phyloP scores from a whole-genome alignment of 352 stramenopile species.

The Nothophytophthora sp. region DNA sequence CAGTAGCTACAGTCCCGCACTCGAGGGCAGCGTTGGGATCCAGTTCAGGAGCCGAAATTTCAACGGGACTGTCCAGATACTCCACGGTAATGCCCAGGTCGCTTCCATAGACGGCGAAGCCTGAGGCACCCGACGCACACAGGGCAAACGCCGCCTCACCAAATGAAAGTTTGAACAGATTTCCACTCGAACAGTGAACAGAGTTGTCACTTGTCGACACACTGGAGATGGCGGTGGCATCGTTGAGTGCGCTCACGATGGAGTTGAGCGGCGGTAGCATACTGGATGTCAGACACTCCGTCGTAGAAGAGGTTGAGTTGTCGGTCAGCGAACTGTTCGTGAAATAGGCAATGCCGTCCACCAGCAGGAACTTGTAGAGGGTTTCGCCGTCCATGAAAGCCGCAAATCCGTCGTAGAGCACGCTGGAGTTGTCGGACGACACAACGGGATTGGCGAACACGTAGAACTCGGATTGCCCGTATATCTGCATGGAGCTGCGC shows the following conservation, averaged over 20 bases:
- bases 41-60: background rate
- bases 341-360: constrained; percentile 16
- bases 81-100: background rate
- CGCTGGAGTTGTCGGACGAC: constrained; percentile 1
- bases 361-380: constrained; percentile 11
- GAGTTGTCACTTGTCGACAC: background rate
- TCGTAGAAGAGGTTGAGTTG: background rate
- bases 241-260: constrained; percentile 7
- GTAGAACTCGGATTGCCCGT: constrained; percentile 17
- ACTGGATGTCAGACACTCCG: constrained; percentile 2
- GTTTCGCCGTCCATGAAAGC: constrained; percentile 3
- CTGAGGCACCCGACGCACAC: background rate
- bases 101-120: background rate
- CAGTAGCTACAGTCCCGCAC: background rate
- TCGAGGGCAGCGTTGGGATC: background rate
- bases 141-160: constrained; percentile 13
- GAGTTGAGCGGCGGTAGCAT: constrained; percentile 9
- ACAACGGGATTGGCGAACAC: constrained; percentile 21
- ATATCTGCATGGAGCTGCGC: constrained; percentile 20
- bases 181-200: constrained; percentile 14
- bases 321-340: constrained; percentile 1
- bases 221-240: constrained; percentile 1
- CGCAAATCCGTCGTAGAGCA: constrained; percentile 16
- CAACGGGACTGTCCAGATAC: background rate
- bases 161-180: constrained; percentile 19